These are phyloP conservation scores for Phytophthora capsici DNA, from an alignment of 352 stramenopile genomes.

Conservation along the genomic window DNA sequence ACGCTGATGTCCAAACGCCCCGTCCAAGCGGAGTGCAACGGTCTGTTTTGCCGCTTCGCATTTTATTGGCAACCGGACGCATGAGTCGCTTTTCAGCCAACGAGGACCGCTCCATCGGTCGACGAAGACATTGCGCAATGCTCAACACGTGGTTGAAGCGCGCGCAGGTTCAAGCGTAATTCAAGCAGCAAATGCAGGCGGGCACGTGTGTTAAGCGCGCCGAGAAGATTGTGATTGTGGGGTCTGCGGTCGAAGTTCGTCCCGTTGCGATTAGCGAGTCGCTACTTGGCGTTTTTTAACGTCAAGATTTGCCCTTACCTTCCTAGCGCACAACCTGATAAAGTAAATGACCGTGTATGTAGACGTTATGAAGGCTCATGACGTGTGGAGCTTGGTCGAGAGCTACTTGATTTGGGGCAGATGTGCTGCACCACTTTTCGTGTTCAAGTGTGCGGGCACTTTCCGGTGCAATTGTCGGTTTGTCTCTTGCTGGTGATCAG, in stretches of 20 bases:
- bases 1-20: conserved; percentile 11
- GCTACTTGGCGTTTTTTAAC: neutral
- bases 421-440: conserved; percentile 30
- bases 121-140: conserved; percentile 19
- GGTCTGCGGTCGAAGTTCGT: conserved; percentile 8
- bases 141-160: conserved; percentile 35
- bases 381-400: conserved; percentile 12
- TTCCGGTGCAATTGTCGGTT: conserved; percentile 26
- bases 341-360: no score
- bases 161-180: conserved; percentile 28
- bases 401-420: conserved; percentile 4
- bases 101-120: neutral
- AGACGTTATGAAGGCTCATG: neutral
- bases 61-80: conserved; percentile 16
- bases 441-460: conserved; percentile 20
- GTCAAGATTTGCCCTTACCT: neutral
- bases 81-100: neutral
- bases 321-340: neutral
- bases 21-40: conserved; percentile 25
- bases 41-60: conserved; percentile 24
- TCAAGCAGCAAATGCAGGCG: conserved; percentile 7
- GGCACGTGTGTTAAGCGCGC: conserved; percentile 17
- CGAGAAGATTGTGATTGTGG: conserved; percentile 28
- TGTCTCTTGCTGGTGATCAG: conserved; percentile 24
- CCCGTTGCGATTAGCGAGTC: conserved; percentile 33